Base-by-base conservation (phyloP, 129 eudicot genomes). In the Deinandra increscens region DNA sequence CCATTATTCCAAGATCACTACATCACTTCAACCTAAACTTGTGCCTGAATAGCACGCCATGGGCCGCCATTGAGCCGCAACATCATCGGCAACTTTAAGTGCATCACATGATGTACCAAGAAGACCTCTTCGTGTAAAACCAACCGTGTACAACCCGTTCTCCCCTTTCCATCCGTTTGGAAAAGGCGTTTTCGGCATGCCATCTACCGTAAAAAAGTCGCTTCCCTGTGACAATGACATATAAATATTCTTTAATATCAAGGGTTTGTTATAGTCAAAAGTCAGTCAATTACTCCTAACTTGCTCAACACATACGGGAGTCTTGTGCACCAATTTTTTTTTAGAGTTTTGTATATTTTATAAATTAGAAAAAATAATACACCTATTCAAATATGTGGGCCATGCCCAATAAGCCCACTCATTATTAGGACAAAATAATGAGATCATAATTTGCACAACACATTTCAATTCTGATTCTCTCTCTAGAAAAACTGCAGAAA, bases 131-230 rank as follows among this genome's bases (percentile, higher is more conserved):
- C 84, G 79, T 12, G 96, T 88, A 70, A 88, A 88, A 68, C 97
- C 97, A 6, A 91, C 94, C 0, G 91, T 70, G 73, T 88, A 91
- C 74, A 91, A 77, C 48, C 96, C 94, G 2, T 84, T 91, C 60
- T 71, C 86, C 7, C 94, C 96, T 78, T 84, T 91, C 97, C 97
- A 91, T 0, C 96, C 84, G 53, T 84, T 78, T 20, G 97, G 97
- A 64, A 91, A 91, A 18, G 95, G 83, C 34, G 76, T 62, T 74
- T 81, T 87, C 1, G 97, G 97, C 93, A 85, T 84, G 31, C 97
- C 97, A 0, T 88, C 84, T 0, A 82, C 78, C 0, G 85, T 81
- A 56, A 88, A 91, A 53, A 91, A 88, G n/a, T 84, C 94, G 55
- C 72, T 72, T 7, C 83, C 91, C 95, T 90, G 73, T 45, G 44